phyloP scores from a whole-genome alignment of 2,329 filamentous ascomycete species.

The Phoma herbarum region DNA sequence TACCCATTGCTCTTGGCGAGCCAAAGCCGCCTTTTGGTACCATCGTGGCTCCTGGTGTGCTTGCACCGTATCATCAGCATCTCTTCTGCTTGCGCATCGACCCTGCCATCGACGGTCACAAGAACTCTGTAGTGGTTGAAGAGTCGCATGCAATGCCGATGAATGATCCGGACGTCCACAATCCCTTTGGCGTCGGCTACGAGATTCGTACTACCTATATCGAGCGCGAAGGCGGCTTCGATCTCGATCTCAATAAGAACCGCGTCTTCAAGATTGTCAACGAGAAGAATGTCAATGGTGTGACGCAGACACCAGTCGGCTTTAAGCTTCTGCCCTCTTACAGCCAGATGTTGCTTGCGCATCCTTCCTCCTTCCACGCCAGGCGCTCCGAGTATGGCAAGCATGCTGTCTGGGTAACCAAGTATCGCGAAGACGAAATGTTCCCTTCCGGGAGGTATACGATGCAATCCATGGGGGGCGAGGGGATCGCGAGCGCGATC shows the following conservation, averaged over 20 bases:
- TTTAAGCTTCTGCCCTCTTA: conserved; percentile 59
- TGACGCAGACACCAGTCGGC: conserved; percentile 60
- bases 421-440: conserved; percentile 36
- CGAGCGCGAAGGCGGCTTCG: conserved; percentile 26
- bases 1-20: conserved; percentile 48
- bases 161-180: conserved; percentile 15
- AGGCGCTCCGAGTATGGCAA: conserved; percentile 35
- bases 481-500: conserved; percentile 30
- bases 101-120: conserved; percentile 52
- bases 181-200: conserved; percentile 38
- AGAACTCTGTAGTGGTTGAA: conserved; percentile 46
- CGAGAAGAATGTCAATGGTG: conserved; percentile 54
- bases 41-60: conserved; percentile 52
- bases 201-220: conserved; percentile 22
- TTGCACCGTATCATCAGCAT: conserved; percentile 57
- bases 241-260: conserved; percentile 32
- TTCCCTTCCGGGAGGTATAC: conserved; percentile 37
- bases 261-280: conserved; percentile 62
- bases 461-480: conserved; percentile 39
- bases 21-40: conserved; percentile 51
- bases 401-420: conserved; percentile 42
- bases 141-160: conserved; percentile 35
- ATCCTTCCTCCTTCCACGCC: conserved; percentile 32
- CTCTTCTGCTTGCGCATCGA: conserved; percentile 57
- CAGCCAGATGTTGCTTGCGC: conserved; percentile 39